Base-by-base conservation (phyloP, 768 basidiomycete genomes). In the Mycena rosella region DNA sequence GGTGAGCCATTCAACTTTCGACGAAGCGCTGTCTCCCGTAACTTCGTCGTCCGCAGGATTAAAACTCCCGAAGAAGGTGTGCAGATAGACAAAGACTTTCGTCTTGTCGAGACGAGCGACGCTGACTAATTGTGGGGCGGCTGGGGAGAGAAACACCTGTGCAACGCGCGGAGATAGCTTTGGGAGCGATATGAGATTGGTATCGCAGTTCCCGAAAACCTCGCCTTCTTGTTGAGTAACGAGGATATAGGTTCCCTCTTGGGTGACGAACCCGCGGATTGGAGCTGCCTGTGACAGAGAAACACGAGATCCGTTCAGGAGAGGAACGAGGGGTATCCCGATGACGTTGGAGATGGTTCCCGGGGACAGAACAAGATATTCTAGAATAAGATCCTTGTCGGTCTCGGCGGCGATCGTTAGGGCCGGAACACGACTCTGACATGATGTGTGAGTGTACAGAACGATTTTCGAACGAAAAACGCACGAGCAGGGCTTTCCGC, bases 1-100 rank as follows among this genome's bases (percentile, higher is more conserved):
- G 14, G 51, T 38, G 18, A 77, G 62, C 78, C 78, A 79, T 5
- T 63, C 58, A 36, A 74, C 67, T 24, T 69, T 67, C n/a, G 57
- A 30, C 1, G 69, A 40, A 36, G 34, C 24, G 20, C 55, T 60
- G 11, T n/a, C 34, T 38, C 24, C 65, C 14, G 13, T n/a, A 27
- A 63, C 61, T 66, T 59, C 65, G 24, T 63, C 75, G 48, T 61
- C 40, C 15, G 66, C 66, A 9, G 62, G 66, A 52, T 55, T 51
- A 45, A 72, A 67, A 3, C 38, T 36, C 27, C 61, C 72, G 6
- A 66, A 67, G 13, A 40, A 9, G 18, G 14, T 44, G 22, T 66
- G 34, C n/a, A 75, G 27, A 73, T 74, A 48, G 60, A 32, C 34
- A 69, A 57, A 27, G 66, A 67, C 45, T 66, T 73, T n/a, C 26